A percentile compares a stretch with the other conserved stretches of the same genome.
These are phyloP conservation scores for Penicillium canariense DNA, from an alignment of 495 filamentous ascomycete genomes.

Conservation along the genomic window DNA sequence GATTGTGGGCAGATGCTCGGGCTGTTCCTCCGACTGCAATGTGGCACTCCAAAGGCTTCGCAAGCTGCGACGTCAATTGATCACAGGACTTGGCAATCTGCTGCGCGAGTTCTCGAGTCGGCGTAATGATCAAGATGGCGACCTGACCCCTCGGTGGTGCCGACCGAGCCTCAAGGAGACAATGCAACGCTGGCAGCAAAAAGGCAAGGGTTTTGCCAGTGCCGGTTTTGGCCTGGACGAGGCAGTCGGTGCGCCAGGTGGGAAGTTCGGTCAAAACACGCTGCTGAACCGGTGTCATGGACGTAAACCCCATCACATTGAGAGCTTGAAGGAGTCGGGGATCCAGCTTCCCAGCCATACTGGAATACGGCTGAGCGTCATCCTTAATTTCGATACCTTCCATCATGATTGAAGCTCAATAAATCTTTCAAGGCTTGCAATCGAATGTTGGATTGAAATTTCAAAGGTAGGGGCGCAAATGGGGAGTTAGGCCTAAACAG, in stretches of 20 bases:
- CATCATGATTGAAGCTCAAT: slow-evolving; percentile 19
- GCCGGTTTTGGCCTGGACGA: slow-evolving; percentile 81
- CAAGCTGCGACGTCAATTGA: slow-evolving; percentile 45
- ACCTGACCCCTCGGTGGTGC: slow-evolving; percentile 45
- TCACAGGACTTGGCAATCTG: slow-evolving; percentile 63
- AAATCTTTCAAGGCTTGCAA: neutral
- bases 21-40: slow-evolving; percentile 54
- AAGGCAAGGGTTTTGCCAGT: slow-evolving; percentile 84
- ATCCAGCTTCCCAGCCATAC: slow-evolving; percentile 49
- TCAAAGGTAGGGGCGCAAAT: neutral
- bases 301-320: slow-evolving; percentile 41
- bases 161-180: slow-evolving; percentile 45
- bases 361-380: slow-evolving; percentile 39
- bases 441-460: neutral
- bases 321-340: slow-evolving; percentile 45
- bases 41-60: slow-evolving; percentile 44
- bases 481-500: neutral
- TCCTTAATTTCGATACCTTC: slow-evolving; percentile 19
- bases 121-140: slow-evolving; percentile 62
- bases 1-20: slow-evolving; percentile 40
- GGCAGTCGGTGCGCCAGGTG: slow-evolving; percentile 49
- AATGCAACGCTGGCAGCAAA: slow-evolving; percentile 70
- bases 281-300: slow-evolving; percentile 58
- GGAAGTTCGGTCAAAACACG: slow-evolving; percentile 53
- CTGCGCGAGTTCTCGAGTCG: slow-evolving; percentile 63